Conservation (phyloP, 129 eudicot genomes). For the Ambrosia trifida region DNA sequence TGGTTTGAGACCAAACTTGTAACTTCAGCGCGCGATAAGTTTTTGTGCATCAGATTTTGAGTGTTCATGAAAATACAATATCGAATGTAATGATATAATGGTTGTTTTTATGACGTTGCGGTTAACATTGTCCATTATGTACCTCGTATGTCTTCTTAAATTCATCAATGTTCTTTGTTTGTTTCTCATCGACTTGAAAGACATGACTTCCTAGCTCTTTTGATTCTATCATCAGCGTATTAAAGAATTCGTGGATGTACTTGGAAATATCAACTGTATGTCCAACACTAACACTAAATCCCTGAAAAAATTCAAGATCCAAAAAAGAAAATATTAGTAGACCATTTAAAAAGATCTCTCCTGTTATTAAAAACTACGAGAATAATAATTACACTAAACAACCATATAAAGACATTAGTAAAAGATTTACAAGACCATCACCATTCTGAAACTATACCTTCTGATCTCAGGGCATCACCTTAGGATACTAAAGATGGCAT, state of each 20-base stretch:
- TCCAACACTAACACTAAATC: constrained; percentile 56
- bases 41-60: constrained; percentile 70
- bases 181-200: constrained; percentile 47
- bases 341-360: neutral
- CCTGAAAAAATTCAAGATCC: constrained; percentile 48
- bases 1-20: constrained; percentile 60
- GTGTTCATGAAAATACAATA: constrained; percentile 51
- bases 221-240: constrained; percentile 61
- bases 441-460: neutral
- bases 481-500: neutral
- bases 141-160: constrained; percentile 82
- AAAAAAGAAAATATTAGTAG: neutral
- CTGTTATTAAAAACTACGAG: neutral
- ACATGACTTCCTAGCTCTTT: constrained; percentile 61
- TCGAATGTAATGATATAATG: constrained; percentile 1
- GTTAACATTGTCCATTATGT: neutral
- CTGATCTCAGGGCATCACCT: neutral
- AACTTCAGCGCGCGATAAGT: constrained; percentile 81
- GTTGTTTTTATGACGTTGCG: neutral
- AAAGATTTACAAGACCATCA: neutral
- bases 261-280: constrained; percentile 56
- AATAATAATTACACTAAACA: neutral
- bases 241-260: constrained; percentile 46
- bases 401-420: neutral
- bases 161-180: constrained; percentile 56